Base-by-base conservation (phyloP, 768 basidiomycete species). In the Pleurotus tuber-regium region DNA sequence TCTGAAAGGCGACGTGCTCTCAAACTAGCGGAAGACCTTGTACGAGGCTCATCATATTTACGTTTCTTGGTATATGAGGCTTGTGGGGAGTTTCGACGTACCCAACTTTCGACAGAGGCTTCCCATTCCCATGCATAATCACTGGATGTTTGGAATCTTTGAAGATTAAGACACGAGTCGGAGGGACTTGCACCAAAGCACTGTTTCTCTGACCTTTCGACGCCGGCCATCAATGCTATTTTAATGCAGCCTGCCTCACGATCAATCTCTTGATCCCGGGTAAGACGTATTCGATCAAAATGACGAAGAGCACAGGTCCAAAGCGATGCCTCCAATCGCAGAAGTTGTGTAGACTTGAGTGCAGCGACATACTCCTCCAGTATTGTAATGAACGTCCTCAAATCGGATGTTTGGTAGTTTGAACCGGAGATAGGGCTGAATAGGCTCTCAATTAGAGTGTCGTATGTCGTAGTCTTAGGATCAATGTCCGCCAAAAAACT, bases 161-260 rank as follows among this genome's bases (percentile, higher is more conserved):
- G 16, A 41, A 14, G 23, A 11, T 14, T 29, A 10, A 31, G 42
- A 41, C 40, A 36, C 4, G 54, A 56, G n/a, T 52, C 30, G 4
- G 57, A 42, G 30, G 55, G 30, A 21, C 44, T 50, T 18, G 59
- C 46, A 24, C 72, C 74, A 30, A 76, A 78, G 52, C 75, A 79
- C 35, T 70, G 67, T 30, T 64, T 59, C 61, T 84, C 82, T 9
- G 80, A 79, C n/a, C 70, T 70, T 23, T 82, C 82, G 14, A 80
- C 72, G 12, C 62, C 58, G 28, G 70, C 70, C 48, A 82, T 74
- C 14, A 82, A 59, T 42, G 12, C 69, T 59, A 25, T 60, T 61
- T n/a, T 72, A 71, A 54, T 74, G 70, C 25, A 57, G 55, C 47
- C 65, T 63, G 40, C 73, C 54, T 33, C 26, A 10, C 47, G 51